phyloP scores from a whole-genome alignment of 225 moss, liverwort and hornwort genomes.

The Antitrichia curtipendula region DNA sequence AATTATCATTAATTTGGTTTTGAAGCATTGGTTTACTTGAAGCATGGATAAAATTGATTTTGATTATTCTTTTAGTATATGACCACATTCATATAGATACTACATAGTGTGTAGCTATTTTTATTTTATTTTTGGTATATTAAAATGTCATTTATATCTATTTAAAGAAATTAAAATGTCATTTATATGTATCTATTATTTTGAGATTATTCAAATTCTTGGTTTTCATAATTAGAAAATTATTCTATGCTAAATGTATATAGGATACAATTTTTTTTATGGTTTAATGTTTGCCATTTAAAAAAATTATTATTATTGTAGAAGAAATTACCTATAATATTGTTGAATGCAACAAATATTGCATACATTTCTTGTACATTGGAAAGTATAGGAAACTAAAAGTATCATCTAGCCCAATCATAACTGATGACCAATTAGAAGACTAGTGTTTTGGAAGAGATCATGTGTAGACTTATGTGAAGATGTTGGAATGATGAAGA shows the following conservation, averaged over 20 bases:
- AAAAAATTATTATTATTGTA: no score
- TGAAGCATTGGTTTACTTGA: neutral
- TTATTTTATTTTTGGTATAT: neutral
- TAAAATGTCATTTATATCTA: neutral
- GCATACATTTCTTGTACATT: neutral
- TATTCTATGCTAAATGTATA: no score
- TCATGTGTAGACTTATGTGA: accelerated
- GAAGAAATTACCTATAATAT: neutral
- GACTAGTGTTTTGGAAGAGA: neutral
- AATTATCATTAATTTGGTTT: neutral
- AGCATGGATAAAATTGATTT: neutral
- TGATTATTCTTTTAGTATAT: no score
- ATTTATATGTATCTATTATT: no score
- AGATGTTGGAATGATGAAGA: neutral
- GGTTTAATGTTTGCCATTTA: no score
- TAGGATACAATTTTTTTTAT: no score
- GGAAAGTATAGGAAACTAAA: neutral
- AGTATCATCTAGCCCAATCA: no score
- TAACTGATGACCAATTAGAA: neutral
- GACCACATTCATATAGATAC: no score
- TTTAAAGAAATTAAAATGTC: accelerated
- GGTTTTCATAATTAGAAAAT: neutral
- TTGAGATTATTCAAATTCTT: neutral
- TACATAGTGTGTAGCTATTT: neutral
- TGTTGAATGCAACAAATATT: neutral